Evolutionary conservation across 208 protist species (phyloP).

Genomic region (Kentomonas sorsogonicus): DNA sequence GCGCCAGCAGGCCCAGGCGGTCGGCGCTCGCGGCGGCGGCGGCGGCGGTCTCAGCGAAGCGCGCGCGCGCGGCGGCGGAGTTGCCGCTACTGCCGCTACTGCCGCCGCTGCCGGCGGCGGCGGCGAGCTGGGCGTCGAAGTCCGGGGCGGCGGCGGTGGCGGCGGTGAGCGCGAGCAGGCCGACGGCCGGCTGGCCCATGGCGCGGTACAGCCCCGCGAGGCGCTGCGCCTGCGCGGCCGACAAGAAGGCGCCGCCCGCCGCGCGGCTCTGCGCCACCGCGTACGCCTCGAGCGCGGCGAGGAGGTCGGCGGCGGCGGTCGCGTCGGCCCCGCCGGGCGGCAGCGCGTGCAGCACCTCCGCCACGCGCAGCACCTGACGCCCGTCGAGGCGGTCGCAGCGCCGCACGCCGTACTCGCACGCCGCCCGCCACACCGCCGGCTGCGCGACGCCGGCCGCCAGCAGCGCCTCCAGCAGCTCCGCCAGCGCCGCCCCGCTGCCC

Average conservation of each 20-base stretch:
- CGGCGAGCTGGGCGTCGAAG: background rate
- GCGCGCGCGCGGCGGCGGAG: background rate
- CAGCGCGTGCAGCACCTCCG: slow-evolving; percentile 47
- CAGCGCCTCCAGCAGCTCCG: slow-evolving; percentile 54
- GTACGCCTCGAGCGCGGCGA: background rate
- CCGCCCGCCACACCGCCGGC: slow-evolving; percentile 66
- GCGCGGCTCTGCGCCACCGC: background rate
- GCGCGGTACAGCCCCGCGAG: background rate
- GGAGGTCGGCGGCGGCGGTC: background rate
- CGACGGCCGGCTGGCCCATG: background rate
- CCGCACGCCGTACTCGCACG: slow-evolving; percentile 74
- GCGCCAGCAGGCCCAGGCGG: background rate
- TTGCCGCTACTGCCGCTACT: too few relatives aligned
- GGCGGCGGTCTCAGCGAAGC: background rate
- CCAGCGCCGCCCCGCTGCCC: slow-evolving; percentile 12
- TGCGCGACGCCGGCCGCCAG: slow-evolving; percentile 34
- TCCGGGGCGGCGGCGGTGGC: background rate
- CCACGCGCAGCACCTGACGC: slow-evolving; percentile 49
- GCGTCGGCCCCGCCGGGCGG: too few relatives aligned
- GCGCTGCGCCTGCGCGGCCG: background rate
- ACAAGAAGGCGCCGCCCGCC: background rate
- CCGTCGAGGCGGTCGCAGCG: slow-evolving; percentile 53
- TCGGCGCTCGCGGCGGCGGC: background rate
- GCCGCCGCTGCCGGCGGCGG: too few relatives aligned
- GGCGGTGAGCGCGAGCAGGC: background rate